Conservation (phyloP, 2,329 filamentous ascomycete species). For the Zymoseptoria brevis region DNA sequence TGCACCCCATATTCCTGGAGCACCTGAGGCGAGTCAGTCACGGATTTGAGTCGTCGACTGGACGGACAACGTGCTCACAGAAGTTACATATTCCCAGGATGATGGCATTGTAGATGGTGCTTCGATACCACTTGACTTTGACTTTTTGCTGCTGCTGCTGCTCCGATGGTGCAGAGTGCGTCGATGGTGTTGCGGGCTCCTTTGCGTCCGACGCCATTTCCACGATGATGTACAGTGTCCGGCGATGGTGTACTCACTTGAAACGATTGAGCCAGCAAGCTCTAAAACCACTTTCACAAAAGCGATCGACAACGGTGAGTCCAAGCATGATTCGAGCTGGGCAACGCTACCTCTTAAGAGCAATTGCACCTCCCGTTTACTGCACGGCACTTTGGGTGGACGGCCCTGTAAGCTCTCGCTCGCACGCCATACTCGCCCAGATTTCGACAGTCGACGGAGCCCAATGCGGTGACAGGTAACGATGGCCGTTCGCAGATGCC, state of each 20-base stretch:
- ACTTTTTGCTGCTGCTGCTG: neutral
- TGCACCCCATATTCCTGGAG: slow-evolving; percentile 25
- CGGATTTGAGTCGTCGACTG: no score
- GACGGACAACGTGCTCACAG: slow-evolving; percentile 24
- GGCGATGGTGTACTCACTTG: neutral
- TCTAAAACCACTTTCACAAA: neutral
- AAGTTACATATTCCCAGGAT: slow-evolving; percentile 65
- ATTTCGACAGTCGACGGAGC: neutral
- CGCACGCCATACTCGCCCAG: neutral
- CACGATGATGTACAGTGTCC: neutral
- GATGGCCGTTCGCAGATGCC: neutral
- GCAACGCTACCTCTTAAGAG: neutral
- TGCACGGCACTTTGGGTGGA: neutral
- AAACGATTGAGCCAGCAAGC: neutral
- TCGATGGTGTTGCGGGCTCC: slow-evolving; percentile 1
- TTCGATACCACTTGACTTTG: slow-evolving; percentile 49
- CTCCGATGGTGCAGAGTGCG: slow-evolving; percentile 8
- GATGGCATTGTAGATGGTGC: slow-evolving; percentile 64
- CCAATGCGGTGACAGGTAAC: neutral
- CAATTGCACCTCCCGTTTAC: neutral
- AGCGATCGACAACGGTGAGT: neutral
- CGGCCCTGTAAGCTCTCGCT: neutral
- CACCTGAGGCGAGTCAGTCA: neutral
- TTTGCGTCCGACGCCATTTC: slow-evolving; percentile 12
- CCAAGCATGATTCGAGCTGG: neutral